Conservation (phyloP, 169 alveolate species). For the Eimeria necatrix region DNA sequence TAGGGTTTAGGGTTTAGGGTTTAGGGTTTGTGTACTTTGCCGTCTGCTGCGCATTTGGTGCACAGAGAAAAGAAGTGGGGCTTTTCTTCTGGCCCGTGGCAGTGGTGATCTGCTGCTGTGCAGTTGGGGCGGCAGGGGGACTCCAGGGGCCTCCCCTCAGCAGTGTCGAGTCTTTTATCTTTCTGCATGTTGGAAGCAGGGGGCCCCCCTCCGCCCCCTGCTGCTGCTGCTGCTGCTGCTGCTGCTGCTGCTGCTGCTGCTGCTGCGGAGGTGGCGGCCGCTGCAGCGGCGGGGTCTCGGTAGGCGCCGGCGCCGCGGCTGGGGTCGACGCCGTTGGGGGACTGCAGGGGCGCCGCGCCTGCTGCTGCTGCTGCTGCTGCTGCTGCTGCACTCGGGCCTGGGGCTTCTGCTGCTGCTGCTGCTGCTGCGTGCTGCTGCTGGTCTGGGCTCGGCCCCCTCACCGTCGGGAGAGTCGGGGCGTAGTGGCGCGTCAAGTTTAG, state of each 20-base stretch:
- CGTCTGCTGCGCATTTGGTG: slow-evolving; percentile 78
- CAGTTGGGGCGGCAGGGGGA: neutral
- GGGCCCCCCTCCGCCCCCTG: neutral
- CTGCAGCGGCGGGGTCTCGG: neutral
- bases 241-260: slow-evolving; percentile 25
- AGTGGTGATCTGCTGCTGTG: slow-evolving; percentile 27
- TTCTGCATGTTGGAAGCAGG: no score
- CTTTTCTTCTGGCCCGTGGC: slow-evolving; percentile 25
- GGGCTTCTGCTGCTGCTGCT: neutral
- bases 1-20: no score
- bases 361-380: neutral
- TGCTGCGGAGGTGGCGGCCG: neutral
- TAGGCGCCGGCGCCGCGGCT: neutral
- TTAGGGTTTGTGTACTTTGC: slow-evolving; percentile 6
- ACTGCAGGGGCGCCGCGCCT: neutral
- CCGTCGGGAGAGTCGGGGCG: neutral
- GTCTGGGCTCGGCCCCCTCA: no score
- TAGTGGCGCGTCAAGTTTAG: neutral
- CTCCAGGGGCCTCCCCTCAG: neutral
- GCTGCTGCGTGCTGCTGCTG: no score
- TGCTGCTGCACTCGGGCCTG: neutral
- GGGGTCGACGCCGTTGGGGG: neutral
- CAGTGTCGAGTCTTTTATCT: neutral
- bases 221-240: slow-evolving; percentile 8
- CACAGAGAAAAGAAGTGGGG: slow-evolving; percentile 78